Evolutionary conservation across 495 filamentous ascomycete species (phyloP).

Genomic region (Penicillium desertorum): DNA sequence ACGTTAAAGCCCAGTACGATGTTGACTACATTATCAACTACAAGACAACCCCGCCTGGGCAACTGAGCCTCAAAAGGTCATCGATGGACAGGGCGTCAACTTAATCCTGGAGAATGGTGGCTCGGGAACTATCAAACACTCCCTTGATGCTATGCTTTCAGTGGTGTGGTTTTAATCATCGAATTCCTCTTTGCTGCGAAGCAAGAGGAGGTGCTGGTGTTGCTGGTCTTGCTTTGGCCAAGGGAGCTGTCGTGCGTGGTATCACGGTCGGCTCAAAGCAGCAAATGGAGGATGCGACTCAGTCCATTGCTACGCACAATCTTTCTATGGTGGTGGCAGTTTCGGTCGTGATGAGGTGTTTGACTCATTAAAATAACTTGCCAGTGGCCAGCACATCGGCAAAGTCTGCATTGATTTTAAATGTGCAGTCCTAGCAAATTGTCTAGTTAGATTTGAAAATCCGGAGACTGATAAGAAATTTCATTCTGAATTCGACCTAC

Average conservation of each 20-base stretch:
- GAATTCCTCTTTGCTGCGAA: slow-evolving; percentile 52
- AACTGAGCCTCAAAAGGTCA: slow-evolving; percentile 57
- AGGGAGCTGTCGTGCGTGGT: slow-evolving; percentile 51
- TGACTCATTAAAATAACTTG: slow-evolving; percentile 47
- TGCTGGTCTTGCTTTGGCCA: slow-evolving; percentile 43
- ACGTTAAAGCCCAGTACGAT: neutral
- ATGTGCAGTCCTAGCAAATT: too few relatives aligned
- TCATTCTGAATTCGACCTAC: too few relatives aligned
- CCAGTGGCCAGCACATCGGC: slow-evolving; percentile 64
- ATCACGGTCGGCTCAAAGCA: slow-evolving; percentile 53
- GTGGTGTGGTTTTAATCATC: slow-evolving; percentile 60
- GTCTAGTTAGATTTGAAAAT: too few relatives aligned
- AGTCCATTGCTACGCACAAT: neutral
- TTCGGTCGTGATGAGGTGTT: slow-evolving; percentile 51
- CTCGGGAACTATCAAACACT: slow-evolving; percentile 55
- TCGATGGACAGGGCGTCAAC: slow-evolving; percentile 58
- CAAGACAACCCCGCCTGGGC: slow-evolving; percentile 57
- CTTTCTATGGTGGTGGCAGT: slow-evolving; percentile 40
- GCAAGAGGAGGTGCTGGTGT: slow-evolving; percentile 33
- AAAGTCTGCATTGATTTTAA: slow-evolving; percentile 55
- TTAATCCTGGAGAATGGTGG: slow-evolving; percentile 66
- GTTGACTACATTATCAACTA: neutral
- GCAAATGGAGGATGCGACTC: slow-evolving; percentile 55
- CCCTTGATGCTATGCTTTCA: slow-evolving; percentile 55
- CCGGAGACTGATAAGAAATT: too few relatives aligned